Evolutionary conservation across 306 rosid genomes (phyloP).

Genomic region (Castanospermum australe): DNA sequence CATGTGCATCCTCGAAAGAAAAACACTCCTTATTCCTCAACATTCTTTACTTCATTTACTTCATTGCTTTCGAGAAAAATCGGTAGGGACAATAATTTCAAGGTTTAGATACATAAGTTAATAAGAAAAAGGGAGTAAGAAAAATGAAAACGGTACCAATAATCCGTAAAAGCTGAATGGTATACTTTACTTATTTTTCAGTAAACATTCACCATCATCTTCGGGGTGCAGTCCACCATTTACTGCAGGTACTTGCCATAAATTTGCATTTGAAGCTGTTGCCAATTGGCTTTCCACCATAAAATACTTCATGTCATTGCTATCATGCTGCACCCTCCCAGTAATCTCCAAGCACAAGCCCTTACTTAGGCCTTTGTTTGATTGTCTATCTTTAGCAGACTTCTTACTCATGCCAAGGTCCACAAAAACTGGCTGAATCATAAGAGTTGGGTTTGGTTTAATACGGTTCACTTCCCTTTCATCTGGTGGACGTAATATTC

Average conservation of each 20-base stretch:
- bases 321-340: slow-evolving; percentile 94
- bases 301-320: slow-evolving; percentile 47
- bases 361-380: slow-evolving; percentile 46
- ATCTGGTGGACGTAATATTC: slow-evolving; percentile 63
- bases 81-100: not conserved
- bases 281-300: slow-evolving; percentile 42
- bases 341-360: slow-evolving; percentile 85
- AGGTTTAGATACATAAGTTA: not conserved
- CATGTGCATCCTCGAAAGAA: not conserved
- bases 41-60: not conserved
- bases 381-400: slow-evolving; percentile 48
- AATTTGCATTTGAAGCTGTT: slow-evolving; percentile 42
- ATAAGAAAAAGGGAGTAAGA: not conserved
- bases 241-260: slow-evolving; percentile 38
- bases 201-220: slow-evolving; percentile 45
- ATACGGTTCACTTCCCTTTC: slow-evolving; percentile 82
- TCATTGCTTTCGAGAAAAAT: not conserved
- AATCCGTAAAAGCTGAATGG: not conserved
- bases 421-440: slow-evolving; percentile 70
- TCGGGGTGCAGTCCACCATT: slow-evolving; percentile 36
- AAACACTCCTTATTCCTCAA: no score
- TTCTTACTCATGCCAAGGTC: slow-evolving; percentile 60
- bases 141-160: not conserved
- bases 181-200: slow-evolving; percentile 25
- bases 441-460: slow-evolving; percentile 78